phyloP scores from a whole-genome alignment of 495 filamentous ascomycete genomes.

The Halenospora varia region DNA sequence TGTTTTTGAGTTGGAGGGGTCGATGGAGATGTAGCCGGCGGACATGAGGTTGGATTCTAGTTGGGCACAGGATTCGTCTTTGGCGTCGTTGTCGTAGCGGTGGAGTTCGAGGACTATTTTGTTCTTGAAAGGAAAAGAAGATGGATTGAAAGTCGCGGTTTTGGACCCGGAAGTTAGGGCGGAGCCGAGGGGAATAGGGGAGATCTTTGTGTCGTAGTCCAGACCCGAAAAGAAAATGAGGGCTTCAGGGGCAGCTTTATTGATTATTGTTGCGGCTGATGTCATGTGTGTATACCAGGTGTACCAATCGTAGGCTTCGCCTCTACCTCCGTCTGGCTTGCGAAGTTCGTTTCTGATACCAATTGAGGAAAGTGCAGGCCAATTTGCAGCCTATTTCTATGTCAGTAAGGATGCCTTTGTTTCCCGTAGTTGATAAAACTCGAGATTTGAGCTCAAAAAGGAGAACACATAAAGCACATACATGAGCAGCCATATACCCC shows the following conservation, averaged over 20 bases:
- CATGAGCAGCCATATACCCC: conserved; percentile 54
- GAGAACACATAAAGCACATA: conserved; percentile 17
- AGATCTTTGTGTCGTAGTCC: conserved; percentile 51
- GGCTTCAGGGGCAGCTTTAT: conserved; percentile 48
- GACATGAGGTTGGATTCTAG: conserved; percentile 28
- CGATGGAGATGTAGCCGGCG: conserved; percentile 33
- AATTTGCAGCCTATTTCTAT: conserved; percentile 1
- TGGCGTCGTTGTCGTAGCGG: conserved; percentile 33
- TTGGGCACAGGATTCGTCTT: conserved; percentile 27
- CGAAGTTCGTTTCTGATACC: conserved; percentile 61
- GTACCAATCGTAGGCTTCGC: conserved; percentile 50
- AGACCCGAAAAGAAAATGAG: conserved; percentile 63
- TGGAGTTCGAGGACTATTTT: conserved; percentile 44
- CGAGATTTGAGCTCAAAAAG: no score
- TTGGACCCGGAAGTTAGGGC: conserved; percentile 21
- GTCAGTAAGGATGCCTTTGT: no score
- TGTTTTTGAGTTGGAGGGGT: conserved; percentile 21
- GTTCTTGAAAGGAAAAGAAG: conserved; percentile 31
- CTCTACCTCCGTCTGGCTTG: conserved; percentile 32
- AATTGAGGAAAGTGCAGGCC: conserved; percentile 36
- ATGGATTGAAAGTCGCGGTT: conserved; percentile 28
- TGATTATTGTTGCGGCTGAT: conserved; percentile 45
- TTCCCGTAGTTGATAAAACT: no score
- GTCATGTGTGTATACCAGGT: conserved; percentile 52
- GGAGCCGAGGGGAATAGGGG: conserved; percentile 34